Base-by-base conservation (phyloP, 495 filamentous ascomycete species). In the Trichocladium uniseriatum region DNA sequence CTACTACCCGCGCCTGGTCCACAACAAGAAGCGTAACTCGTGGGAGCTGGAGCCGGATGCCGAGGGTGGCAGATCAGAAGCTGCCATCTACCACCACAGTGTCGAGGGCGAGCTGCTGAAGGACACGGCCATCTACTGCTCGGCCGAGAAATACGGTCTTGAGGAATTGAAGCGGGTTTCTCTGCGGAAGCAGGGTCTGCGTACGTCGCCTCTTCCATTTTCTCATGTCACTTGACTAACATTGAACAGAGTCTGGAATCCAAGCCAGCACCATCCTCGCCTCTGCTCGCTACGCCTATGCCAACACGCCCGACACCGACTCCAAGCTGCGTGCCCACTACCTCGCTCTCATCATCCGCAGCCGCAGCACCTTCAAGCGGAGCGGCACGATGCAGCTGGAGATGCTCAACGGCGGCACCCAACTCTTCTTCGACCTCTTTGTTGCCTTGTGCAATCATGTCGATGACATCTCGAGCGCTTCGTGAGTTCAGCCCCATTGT, bases 331-430 rank as follows among this genome's bases (percentile, higher is more conserved):
- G 89, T 44, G 88, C 89, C 28, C 89, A 95, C 68, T 95, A 94
- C 59, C 80, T 95, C 20, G 88, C 89, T 21, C 76, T 95, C 62
- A 94, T 95, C 66, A 90, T 95, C 55, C 77, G 89, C 53, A 83
- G 81, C 59, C 75, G 87, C 52, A 74, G 73, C 53, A 94, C 86
- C 4, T 95, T 95, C 72, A 95, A 92, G 75, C 73, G 86, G 32
- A 94, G 87, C 67, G 89, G 89, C 52, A 95, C 89, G n/a, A 94
- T 95, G 89, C 89, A 95, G 69, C 78, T 84, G 58, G 89, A 94
- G 72, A 95, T 95, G 89, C 83, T 87, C 64, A 75, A 75, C 55
- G 89, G 89, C 18, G 87, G 86, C 52, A 68, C 70, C 4, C 82
- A 83, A 59, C 68, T 95, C 59, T 94, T 94, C 71, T 95, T 95